Evolutionary conservation across 2,329 filamentous ascomycete genomes (phyloP), one percentile per base, ranked within the genome.

Genomic region (Colletotrichum eremochloae): DNA sequence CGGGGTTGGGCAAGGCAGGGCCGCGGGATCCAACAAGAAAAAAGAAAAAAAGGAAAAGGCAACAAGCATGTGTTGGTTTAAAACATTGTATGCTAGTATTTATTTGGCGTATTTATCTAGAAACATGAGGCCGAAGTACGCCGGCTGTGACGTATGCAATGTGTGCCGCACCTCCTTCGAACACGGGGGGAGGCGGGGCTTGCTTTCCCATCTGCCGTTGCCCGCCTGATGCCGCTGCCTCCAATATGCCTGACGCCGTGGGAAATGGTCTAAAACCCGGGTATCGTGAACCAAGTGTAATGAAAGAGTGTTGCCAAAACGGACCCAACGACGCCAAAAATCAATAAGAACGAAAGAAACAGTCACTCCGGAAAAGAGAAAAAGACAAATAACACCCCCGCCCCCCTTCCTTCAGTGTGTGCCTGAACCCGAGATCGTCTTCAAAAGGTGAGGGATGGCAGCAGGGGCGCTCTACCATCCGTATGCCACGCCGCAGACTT

Each of bases 401-500:
- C n/a, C 9, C 7, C 9, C 40, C n/a, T 3, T 24, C 36, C 38
- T 3, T 24, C 36, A 29, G 2, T n/a, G 42, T 36, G 20, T 40
- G 14, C 18, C n/a, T 24, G 5, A 31, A 40, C 44, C 44, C 11
- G n/a, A 44, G 5, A 63, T 58, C 5, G 40, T 44, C 6, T 42
- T 64, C 12, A 73, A 29, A 73, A 73, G 6, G 67, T 71, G 18
- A 73, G 62, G 15, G 71, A 71, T 33, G 71, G 67, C 18, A 71
- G 42, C 29, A 71, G 67, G 31, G 71, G 71, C 33, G 68, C 67
- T 56, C 62, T 73, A n/a, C 71, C 71, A 18, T 73, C 71, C 12
- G 50, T 67, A 40, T 67, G 56, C 71, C 71, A 73, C n/a, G 48
- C 24, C 18, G 29, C 46, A 7, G 38, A 63, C 12, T 52, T 44